Base-by-base conservation (phyloP, 768 basidiomycete genomes). In the Phlegmacium glaucopus region DNA sequence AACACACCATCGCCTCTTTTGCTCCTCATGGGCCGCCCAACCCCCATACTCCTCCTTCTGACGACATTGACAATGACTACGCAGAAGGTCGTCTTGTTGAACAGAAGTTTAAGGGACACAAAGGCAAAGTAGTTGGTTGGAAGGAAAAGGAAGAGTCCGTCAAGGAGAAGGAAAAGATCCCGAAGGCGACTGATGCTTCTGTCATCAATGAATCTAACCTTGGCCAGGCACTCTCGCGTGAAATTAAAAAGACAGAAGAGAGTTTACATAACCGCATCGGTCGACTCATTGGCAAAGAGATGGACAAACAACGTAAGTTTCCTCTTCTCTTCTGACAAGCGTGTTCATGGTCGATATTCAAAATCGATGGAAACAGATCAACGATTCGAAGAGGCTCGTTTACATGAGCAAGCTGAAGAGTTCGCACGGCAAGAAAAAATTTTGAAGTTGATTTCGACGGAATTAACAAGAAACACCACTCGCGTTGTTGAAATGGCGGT, bases 401-500 rank as follows among this genome's bases (percentile, higher is more conserved):
- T 75, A 18, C 79, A 82, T 48, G 89, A 91, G 53, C 87, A 90
- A 60, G 76, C 81, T 9, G 86, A 86, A 52, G 90, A 92, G 60
- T 89, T 90, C 51, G 74, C 82, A 32, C 81, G 90, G 11, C 90
- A 94, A 65, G 91, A 94, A 68, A 90, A 87, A 65, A 89, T 93
- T 51, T 71, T 93, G 58, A 92, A 92, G 68, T 71, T 93, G 45
- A 91, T 93, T 55, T 92, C 90, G 17, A 87, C 80, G 1, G 88
- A 91, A 65, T 74, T 93, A 42, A 91, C 87, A 8, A 83, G 87
- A 67, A 92, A 92, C 56, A 93, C 90, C 9, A 90, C 89, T 9
- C 79, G 89, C 10, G 87, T 92, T 40, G 91, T 94, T 37, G 91
- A 94, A 69, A 78, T 86, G 76, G 91, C 90, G 11, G 86, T 93